Evolutionary conservation across 1,284 basidiomycete genomes (phyloP).

Genomic region (Cystobasidiaceae sp.): DNA sequence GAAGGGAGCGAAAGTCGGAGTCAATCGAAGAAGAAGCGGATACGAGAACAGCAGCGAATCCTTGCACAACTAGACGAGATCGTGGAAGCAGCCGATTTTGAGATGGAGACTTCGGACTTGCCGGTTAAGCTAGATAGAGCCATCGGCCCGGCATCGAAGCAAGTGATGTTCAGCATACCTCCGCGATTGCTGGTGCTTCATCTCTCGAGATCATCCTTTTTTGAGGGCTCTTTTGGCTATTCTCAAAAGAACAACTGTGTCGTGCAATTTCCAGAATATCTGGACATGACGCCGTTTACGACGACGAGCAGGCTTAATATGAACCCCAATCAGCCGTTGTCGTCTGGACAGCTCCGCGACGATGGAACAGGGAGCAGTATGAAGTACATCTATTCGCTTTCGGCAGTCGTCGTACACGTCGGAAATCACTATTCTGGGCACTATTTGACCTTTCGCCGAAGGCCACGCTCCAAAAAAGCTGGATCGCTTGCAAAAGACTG

Average conservation of each 20-base stretch:
- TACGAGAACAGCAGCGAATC: constrained; percentile 62
- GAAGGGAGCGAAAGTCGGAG: constrained; percentile 38
- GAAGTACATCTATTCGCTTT: constrained; percentile 62
- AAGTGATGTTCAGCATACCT: constrained; percentile 78
- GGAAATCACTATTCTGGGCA: constrained; percentile 85
- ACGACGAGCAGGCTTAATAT: constrained; percentile 61
- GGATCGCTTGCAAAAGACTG: constrained; percentile 52
- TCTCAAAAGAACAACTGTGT: constrained; percentile 71
- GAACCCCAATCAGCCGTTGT: constrained; percentile 34
- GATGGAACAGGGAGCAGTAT: neutral
- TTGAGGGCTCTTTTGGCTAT: constrained; percentile 17
- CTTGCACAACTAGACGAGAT: constrained; percentile 59
- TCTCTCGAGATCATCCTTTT: constrained; percentile 22
- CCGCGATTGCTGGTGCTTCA: constrained; percentile 42
- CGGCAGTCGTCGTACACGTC: constrained; percentile 79
- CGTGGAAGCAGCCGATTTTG: constrained; percentile 67
- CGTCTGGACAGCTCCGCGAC: neutral
- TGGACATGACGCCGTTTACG: constrained; percentile 77
- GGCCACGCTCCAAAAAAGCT: neutral
- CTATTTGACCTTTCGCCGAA: constrained; percentile 80
- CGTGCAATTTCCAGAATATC: constrained; percentile 74
- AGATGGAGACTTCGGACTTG: constrained; percentile 69
- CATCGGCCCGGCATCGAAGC: constrained; percentile 67
- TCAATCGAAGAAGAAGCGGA: constrained; percentile 68
- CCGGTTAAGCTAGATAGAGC: constrained; percentile 61